Conservation (phyloP, 495 filamentous ascomycete genomes). For the Penicillium riverlandense region DNA sequence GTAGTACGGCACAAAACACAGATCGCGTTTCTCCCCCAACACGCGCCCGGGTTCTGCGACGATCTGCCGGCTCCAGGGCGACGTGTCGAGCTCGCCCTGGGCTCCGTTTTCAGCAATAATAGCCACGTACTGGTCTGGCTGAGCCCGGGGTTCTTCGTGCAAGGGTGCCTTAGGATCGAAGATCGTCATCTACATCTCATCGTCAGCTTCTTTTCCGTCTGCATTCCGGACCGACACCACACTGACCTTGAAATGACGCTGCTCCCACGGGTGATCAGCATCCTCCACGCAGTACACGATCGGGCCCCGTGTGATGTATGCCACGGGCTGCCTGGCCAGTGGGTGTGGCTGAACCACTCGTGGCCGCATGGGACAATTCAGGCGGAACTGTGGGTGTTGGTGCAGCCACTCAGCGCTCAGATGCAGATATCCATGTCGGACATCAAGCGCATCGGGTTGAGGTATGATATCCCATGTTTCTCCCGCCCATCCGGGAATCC, state of each 20-base stretch:
- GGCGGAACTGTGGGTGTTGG: conserved; percentile 19
- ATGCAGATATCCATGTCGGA: conserved; percentile 42
- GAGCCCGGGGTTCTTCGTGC: conserved; percentile 10
- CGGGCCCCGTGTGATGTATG: conserved; percentile 46
- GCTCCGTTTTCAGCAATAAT: conserved; percentile 26
- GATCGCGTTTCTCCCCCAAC: conserved; percentile 15
- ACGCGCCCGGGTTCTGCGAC: conserved; percentile 5
- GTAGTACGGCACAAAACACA: conserved; percentile 44
- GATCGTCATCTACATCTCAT: conserved; percentile 6
- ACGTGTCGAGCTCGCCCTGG: conserved; percentile 22
- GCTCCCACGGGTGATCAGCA: conserved; percentile 49
- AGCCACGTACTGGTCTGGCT: conserved; percentile 22
- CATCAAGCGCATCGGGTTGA: conserved; percentile 3
- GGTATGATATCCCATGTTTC: conserved; percentile 28
- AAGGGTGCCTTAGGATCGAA: conserved; percentile 13
- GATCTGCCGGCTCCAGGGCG: conserved; percentile 19
- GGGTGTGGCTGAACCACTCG: conserved; percentile 43
- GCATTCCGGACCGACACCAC: too few species aligned
- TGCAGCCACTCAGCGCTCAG: conserved; percentile 31
- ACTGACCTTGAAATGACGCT: conserved; percentile 46
- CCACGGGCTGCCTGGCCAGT: conserved; percentile 41
- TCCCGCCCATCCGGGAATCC: conserved; percentile 45
- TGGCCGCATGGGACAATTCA: conserved; percentile 36
- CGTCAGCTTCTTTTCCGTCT: too few species aligned
- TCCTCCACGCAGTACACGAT: conserved; percentile 54